Percentiles rank a stretch among this genome's conserved stretches.
phyloP scores from a whole-genome alignment of 2,329 filamentous ascomycete species.

The Talaromyces sp. region DNA sequence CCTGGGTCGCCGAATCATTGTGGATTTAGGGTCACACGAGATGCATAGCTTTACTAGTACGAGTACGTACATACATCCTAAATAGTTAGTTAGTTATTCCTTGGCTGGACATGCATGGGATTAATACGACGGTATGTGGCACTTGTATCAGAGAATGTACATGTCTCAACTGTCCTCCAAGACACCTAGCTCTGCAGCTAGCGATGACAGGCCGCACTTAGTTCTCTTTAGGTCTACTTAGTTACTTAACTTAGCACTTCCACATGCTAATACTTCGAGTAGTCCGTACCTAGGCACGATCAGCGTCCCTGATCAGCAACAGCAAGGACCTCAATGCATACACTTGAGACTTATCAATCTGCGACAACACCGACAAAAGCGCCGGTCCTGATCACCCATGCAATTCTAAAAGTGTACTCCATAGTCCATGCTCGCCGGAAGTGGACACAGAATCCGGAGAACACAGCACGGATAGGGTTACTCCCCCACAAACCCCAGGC shows the following conservation, averaged over 20 bases:
- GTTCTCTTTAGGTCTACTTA: neutral
- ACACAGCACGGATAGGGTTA: neutral
- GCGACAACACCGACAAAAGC: neutral
- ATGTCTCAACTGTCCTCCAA: neutral
- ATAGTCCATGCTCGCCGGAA: neutral
- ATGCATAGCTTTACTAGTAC: neutral
- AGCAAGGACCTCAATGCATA: neutral
- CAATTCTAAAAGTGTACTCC: neutral
- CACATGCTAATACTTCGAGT: neutral
- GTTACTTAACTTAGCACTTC: neutral
- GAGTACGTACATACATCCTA: too few species aligned
- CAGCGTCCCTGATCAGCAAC: neutral
- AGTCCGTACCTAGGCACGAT: neutral
- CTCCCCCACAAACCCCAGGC: neutral
- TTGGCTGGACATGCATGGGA: too few species aligned
- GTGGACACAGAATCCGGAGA: neutral
- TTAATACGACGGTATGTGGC: too few species aligned
- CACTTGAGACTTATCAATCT: neutral
- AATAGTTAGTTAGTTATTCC: too few species aligned
- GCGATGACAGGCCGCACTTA: neutral
- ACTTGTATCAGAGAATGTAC: too few species aligned
- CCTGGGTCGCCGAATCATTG: neutral
- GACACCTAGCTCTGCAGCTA: neutral
- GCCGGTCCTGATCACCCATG: neutral
- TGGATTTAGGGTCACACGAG: neutral